Conservation (phyloP, 176 grass and related monocot genomes). For the Zoysia pacifica region DNA sequence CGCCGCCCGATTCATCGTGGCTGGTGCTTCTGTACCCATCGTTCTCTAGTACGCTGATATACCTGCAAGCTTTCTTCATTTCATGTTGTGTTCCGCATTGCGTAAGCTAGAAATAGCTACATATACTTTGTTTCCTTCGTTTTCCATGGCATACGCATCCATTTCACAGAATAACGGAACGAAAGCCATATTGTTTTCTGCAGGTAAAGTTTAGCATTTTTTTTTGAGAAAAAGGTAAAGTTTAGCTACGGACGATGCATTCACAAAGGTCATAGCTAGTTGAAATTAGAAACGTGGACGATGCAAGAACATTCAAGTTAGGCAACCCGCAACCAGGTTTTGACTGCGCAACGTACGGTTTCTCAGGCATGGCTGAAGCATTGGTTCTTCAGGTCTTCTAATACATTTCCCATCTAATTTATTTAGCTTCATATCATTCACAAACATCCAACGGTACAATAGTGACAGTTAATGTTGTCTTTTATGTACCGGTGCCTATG, state of each 20-base stretch:
- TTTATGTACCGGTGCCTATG: not conserved
- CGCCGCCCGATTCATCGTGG: not conserved
- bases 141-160: not conserved
- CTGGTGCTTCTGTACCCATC: not conserved
- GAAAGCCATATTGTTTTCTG: no score
- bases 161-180: no score
- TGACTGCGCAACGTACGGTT: no score
- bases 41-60: not conserved
- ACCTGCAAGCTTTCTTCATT: slow-evolving; percentile 20
- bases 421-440: not conserved
- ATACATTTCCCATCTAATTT: slow-evolving; percentile 9
- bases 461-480: not conserved
- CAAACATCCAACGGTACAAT: not conserved
- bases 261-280: no score
- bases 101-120: not conserved
- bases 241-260: no score
- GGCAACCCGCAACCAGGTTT: no score
- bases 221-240: no score
- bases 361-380: no score
- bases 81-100: not conserved
- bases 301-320: no score
- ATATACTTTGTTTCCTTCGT: not conserved
- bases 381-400: not conserved
- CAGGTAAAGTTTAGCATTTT: no score
- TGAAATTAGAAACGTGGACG: no score